Conservation (phyloP, 2,329 filamentous ascomycete genomes). For the Seiridium unicorne region DNA sequence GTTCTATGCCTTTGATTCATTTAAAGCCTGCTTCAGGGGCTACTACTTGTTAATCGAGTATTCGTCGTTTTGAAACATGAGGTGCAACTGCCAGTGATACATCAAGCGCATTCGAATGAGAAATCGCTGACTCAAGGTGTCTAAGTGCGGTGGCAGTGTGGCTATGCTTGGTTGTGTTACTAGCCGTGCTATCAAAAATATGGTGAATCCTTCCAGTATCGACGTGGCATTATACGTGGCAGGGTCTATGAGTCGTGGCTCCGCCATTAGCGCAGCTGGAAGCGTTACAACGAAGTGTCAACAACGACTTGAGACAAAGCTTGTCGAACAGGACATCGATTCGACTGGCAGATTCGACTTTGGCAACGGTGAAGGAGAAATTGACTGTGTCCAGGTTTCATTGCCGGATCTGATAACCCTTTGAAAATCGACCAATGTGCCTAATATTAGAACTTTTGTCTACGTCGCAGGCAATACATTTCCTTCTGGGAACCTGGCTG, state of each 20-base stretch:
- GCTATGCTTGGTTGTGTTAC: slow-evolving; percentile 18
- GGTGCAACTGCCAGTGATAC: no score
- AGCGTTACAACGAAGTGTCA: slow-evolving; percentile 1
- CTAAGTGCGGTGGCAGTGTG: slow-evolving; percentile 17
- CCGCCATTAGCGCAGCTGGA: slow-evolving; percentile 12
- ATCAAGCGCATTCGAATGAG: no score
- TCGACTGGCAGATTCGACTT: slow-evolving; percentile 13
- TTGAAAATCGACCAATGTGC: slow-evolving; percentile 12
- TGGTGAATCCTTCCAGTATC: slow-evolving; percentile 8
- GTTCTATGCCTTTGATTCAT: no score
- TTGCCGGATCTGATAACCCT: slow-evolving; percentile 21
- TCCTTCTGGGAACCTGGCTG: slow-evolving; percentile 2
- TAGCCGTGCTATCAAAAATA: neutral
- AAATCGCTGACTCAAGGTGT: no score
- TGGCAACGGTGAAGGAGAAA: slow-evolving; percentile 14
- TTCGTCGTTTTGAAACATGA: no score
- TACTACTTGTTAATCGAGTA: no score
- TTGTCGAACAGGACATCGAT: neutral
- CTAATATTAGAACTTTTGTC: slow-evolving; percentile 15
- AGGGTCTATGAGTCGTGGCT: slow-evolving; percentile 18
- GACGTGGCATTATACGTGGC: slow-evolving; percentile 17
- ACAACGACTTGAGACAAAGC: neutral
- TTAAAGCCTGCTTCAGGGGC: no score
- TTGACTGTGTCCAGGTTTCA: slow-evolving; percentile 15
- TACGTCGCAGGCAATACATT: slow-evolving; percentile 7